These are phyloP conservation scores for Geotrichum reessii DNA, from an alignment of 1,139 yeast species.

Conservation along the genomic window DNA sequence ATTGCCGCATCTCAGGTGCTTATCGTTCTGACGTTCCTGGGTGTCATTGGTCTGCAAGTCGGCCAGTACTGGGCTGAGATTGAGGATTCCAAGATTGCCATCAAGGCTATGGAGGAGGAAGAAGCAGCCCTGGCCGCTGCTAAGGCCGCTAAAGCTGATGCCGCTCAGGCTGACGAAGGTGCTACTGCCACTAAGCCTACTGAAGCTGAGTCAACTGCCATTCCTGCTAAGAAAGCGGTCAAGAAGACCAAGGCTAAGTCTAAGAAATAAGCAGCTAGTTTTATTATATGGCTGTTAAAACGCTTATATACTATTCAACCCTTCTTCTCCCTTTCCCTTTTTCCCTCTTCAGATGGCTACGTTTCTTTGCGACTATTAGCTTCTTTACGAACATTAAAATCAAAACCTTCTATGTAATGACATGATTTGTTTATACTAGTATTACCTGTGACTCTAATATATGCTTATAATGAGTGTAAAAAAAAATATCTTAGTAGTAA, in stretches of 20 bases:
- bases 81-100: conserved; percentile 48
- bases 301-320: background rate
- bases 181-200: conserved; percentile 19
- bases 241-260: conserved; percentile 6
- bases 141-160: conserved; percentile 24
- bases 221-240: background rate
- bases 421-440: background rate
- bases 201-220: conserved; percentile 1
- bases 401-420: background rate
- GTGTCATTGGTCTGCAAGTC: conserved; percentile 74
- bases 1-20: conserved; percentile 86
- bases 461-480: no score
- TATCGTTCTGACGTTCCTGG: conserved; percentile 62
- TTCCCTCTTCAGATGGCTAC: no score
- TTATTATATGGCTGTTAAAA: background rate
- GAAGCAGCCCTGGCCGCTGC: conserved; percentile 24
- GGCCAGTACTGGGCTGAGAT: conserved; percentile 88
- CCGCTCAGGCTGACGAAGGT: conserved; percentile 24
- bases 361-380: no score
- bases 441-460: background rate
- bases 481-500: no score
- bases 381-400: background rate
- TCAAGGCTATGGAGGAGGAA: conserved; percentile 31
- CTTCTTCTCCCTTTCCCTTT: background rate
- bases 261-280: background rate